phyloP scores from a whole-genome alignment of 2,329 filamentous ascomycete species.

The Stagonosporopsis vannaccii region DNA sequence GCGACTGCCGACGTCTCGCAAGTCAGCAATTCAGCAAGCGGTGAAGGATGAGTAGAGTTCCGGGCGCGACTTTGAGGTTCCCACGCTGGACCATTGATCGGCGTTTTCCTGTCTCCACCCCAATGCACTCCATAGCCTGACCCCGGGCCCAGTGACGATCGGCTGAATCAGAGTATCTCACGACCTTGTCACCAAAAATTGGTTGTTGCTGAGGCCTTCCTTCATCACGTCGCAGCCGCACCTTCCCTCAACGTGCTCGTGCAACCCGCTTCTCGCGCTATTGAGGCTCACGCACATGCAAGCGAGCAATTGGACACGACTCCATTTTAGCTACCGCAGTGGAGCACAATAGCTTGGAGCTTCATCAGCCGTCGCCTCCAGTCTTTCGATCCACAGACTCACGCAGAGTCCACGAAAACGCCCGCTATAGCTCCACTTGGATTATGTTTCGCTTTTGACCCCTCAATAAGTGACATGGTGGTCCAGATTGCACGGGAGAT shows the following conservation, averaged over 20 bases:
- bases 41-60: slow-evolving; percentile 1
- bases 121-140: slow-evolving; percentile 1
- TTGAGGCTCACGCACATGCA: background rate
- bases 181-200: background rate
- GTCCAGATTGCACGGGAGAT: background rate
- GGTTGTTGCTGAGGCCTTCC: background rate
- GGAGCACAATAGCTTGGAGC: slow-evolving; percentile 12
- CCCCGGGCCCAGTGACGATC: slow-evolving; percentile 5
- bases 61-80: slow-evolving; percentile 1
- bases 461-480: background rate
- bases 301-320: slow-evolving; percentile 3
- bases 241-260: slow-evolving; percentile 7
- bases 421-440: background rate
- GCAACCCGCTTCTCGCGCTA: slow-evolving; percentile 11
- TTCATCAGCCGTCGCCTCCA: background rate
- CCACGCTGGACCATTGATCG: slow-evolving; percentile 7
- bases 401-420: background rate
- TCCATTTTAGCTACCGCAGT: slow-evolving; percentile 19
- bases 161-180: background rate
- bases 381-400: slow-evolving; percentile 3
- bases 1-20: slow-evolving; percentile 2
- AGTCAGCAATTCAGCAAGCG: background rate
- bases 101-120: slow-evolving; percentile 11
- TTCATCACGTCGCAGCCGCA: slow-evolving; percentile 8
- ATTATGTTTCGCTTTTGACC: background rate